These are phyloP conservation scores for Coemansia sp. DNA, from an alignment of 192 early-diverging fungal species.

Conservation along the genomic window DNA sequence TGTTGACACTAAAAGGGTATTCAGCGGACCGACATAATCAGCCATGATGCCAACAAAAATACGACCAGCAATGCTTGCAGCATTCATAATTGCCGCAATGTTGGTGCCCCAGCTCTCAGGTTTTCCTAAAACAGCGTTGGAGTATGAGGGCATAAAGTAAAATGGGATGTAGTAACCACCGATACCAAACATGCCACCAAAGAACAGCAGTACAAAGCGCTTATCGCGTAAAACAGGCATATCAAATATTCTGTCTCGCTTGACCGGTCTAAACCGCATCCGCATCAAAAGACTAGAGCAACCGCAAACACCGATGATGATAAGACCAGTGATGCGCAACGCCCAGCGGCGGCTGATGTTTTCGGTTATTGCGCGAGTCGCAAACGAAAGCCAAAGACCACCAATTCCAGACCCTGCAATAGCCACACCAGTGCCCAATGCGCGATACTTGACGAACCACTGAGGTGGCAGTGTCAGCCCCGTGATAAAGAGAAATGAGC, in stretches of 20 bases:
- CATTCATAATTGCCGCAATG: constrained; percentile 37
- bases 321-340: constrained; percentile 62
- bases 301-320: constrained; percentile 34
- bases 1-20: constrained; percentile 19
- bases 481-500: constrained; percentile 60
- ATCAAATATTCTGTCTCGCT: constrained; percentile 19
- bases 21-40: constrained; percentile 21
- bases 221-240: constrained; percentile 10
- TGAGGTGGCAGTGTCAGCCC: constrained; percentile 62
- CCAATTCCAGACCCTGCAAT: constrained; percentile 71
- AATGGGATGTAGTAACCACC: constrained; percentile 18
- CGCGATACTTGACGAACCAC: constrained; percentile 65
- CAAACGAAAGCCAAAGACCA: constrained; percentile 59
- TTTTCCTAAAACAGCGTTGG: constrained; percentile 14
- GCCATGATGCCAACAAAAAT: constrained; percentile 23
- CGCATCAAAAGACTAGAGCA: constrained; percentile 16
- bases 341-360: constrained; percentile 58
- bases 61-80: constrained; percentile 23
- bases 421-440: constrained; percentile 66
- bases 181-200: constrained; percentile 10
- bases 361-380: constrained; percentile 54
- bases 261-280: constrained; percentile 14
- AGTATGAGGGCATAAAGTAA: constrained; percentile 24
- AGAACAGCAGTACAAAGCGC: constrained; percentile 20
- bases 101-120: constrained; percentile 25